Evolutionary conservation across 306 rosid genomes (phyloP), one percentile per base, ranked within the genome.

Genomic region (Rosa lucieae): DNA sequence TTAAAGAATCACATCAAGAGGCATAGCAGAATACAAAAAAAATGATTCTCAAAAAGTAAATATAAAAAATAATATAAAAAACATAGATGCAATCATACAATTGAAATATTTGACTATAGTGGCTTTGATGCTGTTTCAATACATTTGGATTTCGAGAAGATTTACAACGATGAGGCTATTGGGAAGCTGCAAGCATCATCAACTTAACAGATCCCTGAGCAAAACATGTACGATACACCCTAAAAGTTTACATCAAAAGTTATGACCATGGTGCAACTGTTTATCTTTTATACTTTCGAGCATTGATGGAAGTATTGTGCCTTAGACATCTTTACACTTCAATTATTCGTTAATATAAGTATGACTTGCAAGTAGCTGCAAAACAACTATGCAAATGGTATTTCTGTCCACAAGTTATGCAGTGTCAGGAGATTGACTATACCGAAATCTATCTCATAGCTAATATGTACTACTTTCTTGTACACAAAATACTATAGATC

Each of bases 401-500:
- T 20, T 58, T 39, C 15, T 17, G 44, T 35, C 32, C 48, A 35
- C 17, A 7, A 49, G 10, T 37, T 20, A 9, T 52, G 35, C 21
- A 52, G n/a, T 55, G 29, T 73, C 12, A 55, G 20, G 35, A 53
- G 29, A 55, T 39, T 10, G 51, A 73, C 67, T 69, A 70, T 39
- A 70, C 8, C 32, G 43, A 43, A 71, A 48, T 29, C 26, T 43
- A 67, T 29, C 48, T 65, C 13, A 74, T 39, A 82, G 18, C 17
- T 51, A 4, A 78, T 46, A 55, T 8, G n/a, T 72, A 74, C 26
- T 56, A 75, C 53, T 80, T 37, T 74, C 67, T 61, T 4, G 40
- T 62, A 10, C 66, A 84, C 32, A 59, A 78, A 74, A 75, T 46
- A 61, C n/a, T 56, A 61, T 14, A 53, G 78, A 80, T 66, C 66